phyloP scores from a whole-genome alignment of 345 rosid genomes.

The Aurinia saxatilis region DNA sequence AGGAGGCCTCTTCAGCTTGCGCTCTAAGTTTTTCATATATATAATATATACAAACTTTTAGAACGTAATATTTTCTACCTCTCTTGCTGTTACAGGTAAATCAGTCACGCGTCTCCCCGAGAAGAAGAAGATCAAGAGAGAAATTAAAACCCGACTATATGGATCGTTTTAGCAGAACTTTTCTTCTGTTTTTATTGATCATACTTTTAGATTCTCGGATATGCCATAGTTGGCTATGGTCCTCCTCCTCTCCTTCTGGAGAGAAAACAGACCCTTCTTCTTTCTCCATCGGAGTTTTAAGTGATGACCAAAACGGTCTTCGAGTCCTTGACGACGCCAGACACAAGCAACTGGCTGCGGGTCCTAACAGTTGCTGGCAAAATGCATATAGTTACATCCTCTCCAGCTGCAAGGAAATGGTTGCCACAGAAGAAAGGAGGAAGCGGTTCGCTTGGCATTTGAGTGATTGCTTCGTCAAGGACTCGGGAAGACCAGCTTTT shows the following conservation, averaged over 20 bases:
- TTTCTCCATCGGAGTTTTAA: constrained; percentile 52
- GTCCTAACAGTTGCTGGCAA: constrained; percentile 62
- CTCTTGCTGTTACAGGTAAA: not conserved
- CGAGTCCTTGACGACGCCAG: constrained; percentile 43
- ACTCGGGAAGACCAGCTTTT: constrained; percentile 50
- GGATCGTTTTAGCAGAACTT: not conserved
- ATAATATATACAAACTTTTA: not conserved
- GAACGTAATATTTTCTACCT: not conserved
- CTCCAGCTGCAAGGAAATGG: constrained; percentile 55
- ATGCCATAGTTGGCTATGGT: constrained; percentile 51
- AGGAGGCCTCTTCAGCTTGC: constrained; percentile 14
- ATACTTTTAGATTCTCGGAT: constrained; percentile 24
- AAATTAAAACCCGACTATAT: not conserved
- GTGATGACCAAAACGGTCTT: constrained; percentile 36
- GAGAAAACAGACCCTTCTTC: not conserved
- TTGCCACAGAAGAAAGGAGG: constrained; percentile 58
- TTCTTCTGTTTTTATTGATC: constrained; percentile 22
- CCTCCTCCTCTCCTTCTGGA: constrained; percentile 31
- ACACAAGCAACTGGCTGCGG: constrained; percentile 30
- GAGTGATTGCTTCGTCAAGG: constrained; percentile 68
- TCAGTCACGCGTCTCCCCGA: not conserved
- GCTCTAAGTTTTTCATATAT: constrained; percentile 1
- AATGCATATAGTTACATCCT: constrained; percentile 56
- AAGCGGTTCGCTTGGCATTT: constrained; percentile 77
- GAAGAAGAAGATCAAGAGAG: not conserved